phyloP scores from a whole-genome alignment of 345 rosid species.

The Pugionium dolabratum region DNA sequence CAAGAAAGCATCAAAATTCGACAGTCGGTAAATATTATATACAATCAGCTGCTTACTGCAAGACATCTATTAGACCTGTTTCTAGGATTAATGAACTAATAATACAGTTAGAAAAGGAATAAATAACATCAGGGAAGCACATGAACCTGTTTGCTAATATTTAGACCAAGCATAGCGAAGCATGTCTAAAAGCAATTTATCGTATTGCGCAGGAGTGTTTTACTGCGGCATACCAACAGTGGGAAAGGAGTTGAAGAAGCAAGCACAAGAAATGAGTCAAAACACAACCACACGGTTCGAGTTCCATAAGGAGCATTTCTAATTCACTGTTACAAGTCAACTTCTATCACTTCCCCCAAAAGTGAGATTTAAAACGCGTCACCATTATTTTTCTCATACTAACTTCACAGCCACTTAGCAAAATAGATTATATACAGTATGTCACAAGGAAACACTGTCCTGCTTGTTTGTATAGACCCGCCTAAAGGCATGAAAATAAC shows the following conservation, averaged over 20 bases:
- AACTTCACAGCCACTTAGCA: constrained; percentile 37
- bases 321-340: constrained; percentile 32
- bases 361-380: constrained; percentile 27
- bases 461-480: constrained; percentile 41
- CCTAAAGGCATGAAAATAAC: constrained; percentile 40
- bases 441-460: constrained; percentile 21
- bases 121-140: neutral
- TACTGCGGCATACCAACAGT: constrained; percentile 85
- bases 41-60: constrained; percentile 13
- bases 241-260: constrained; percentile 83
- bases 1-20: constrained; percentile 79
- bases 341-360: constrained; percentile 26
- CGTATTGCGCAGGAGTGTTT: constrained; percentile 73
- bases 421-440: constrained; percentile 33
- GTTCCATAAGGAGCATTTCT: constrained; percentile 94
- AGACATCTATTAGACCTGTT: neutral
- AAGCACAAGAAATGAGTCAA: constrained; percentile 66
- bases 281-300: constrained; percentile 79
- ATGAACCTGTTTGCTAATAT: constrained; percentile 5
- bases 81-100: neutral
- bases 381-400: constrained; percentile 32
- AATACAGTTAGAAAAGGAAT: neutral
- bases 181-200: constrained; percentile 1
- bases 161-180: constrained; percentile 1
- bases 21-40: constrained; percentile 61